phyloP scores from a whole-genome alignment of 768 basidiomycete species.

The Rhodotorula graminis region DNA sequence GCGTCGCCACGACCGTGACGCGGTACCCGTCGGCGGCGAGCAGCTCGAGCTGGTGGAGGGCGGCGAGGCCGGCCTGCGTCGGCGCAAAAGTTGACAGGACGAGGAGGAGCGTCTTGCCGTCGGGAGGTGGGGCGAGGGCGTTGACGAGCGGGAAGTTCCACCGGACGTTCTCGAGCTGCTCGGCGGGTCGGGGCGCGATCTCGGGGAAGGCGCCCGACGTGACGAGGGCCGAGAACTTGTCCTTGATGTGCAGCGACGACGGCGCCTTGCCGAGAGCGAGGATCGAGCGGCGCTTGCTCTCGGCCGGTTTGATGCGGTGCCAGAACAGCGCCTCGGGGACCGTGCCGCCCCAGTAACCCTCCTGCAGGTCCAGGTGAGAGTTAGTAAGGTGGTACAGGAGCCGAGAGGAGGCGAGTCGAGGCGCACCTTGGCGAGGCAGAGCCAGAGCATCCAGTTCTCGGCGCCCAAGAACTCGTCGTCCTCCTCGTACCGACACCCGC shows the following conservation, averaged over 20 bases:
- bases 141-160: slow-evolving; percentile 15
- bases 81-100: slow-evolving; percentile 7
- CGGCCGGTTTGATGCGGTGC: slow-evolving; percentile 31
- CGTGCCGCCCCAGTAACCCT: slow-evolving; percentile 35
- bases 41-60: slow-evolving; percentile 28
- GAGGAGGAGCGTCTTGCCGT: slow-evolving; percentile 10
- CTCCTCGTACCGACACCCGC: slow-evolving; percentile 26
- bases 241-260: neutral
- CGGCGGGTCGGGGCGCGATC: slow-evolving; percentile 11
- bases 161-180: slow-evolving; percentile 26
- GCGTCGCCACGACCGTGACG: slow-evolving; percentile 36
- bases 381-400: neutral
- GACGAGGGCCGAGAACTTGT: slow-evolving; percentile 3
- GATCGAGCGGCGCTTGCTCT: slow-evolving; percentile 4
- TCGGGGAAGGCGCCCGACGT: slow-evolving; percentile 12
- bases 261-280: neutral
- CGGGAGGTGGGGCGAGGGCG: neutral
- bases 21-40: slow-evolving; percentile 30
- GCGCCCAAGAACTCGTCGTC: slow-evolving; percentile 19
- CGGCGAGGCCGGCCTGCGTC: neutral
- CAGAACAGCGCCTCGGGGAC: slow-evolving; percentile 27
- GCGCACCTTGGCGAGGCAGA: slow-evolving; percentile 34
- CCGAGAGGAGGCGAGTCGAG: neutral
- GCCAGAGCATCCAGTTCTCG: slow-evolving; percentile 36
- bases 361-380: neutral